These are phyloP conservation scores for Saccharomyces hybrid DNA, from an alignment of 1,139 yeast genomes.

Conservation along the genomic window DNA sequence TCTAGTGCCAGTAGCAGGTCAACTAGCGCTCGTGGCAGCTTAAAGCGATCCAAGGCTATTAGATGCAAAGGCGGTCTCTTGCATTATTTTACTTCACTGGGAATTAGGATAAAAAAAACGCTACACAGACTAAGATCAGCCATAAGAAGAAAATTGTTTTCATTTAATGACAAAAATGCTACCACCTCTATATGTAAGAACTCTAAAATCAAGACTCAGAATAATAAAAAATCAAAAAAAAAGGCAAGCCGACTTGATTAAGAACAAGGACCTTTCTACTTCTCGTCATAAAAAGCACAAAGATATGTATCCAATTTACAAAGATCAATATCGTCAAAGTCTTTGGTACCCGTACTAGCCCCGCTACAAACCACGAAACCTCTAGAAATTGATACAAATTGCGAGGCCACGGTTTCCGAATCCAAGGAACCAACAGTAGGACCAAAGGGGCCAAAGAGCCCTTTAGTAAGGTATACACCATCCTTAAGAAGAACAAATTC, in stretches of 20 bases:
- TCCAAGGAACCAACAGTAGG: background rate
- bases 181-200: constrained; percentile 2
- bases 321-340: constrained; percentile 22
- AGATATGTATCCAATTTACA: constrained; percentile 26
- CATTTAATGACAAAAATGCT: background rate
- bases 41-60: constrained; percentile 30
- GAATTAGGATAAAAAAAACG: constrained; percentile 17
- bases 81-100: constrained; percentile 24
- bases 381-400: background rate
- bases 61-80: constrained; percentile 31
- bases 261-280: constrained; percentile 13
- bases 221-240: constrained; percentile 3
- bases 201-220: constrained; percentile 2
- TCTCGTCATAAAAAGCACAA: constrained; percentile 26
- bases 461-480: constrained; percentile 9
- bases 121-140: constrained; percentile 17
- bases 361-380: background rate
- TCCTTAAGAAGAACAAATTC: constrained; percentile 32
- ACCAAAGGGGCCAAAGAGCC: background rate
- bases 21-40: background rate
- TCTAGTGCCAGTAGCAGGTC: constrained; percentile 1
- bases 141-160: constrained; percentile 15
- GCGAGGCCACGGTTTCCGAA: background rate
- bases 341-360: constrained; percentile 15
- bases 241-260: constrained; percentile 5